A percentile compares a stretch with the other conserved stretches of the same genome.
These are phyloP conservation scores for Pulveroboletus sp. DNA, from an alignment of 768 basidiomycete species.

Conservation along the genomic window DNA sequence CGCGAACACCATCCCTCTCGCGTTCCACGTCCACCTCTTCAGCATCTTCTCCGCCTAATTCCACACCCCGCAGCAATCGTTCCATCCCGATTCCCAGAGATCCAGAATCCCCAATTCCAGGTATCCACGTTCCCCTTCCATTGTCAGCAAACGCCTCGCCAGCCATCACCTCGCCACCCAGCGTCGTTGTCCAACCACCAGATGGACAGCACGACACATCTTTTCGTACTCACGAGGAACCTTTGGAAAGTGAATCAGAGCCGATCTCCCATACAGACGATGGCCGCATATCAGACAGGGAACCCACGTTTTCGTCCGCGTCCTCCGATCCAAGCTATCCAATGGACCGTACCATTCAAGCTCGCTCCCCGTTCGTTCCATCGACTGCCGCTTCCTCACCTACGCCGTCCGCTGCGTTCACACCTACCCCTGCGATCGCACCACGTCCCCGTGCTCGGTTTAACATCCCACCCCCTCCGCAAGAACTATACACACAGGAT, in stretches of 20 bases:
- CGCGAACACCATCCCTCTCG: conserved; percentile 65
- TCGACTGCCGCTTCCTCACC: conserved; percentile 53
- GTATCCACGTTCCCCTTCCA: conserved; percentile 47
- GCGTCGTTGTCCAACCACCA: conserved; percentile 20
- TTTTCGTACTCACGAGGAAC: conserved; percentile 2
- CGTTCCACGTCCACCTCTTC: conserved; percentile 52
- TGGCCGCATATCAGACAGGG: conserved; percentile 31
- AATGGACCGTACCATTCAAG: conserved; percentile 25
- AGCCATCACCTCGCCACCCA: conserved; percentile 31
- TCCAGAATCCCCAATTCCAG: conserved; percentile 46
- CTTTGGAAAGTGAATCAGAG: conserved; percentile 22
- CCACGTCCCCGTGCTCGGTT: conserved; percentile 62
- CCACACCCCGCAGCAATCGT: conserved; percentile 57
- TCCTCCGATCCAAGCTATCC: conserved; percentile 39
- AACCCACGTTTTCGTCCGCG: conserved; percentile 74
- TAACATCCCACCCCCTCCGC: conserved; percentile 43
- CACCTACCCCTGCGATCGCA: conserved; percentile 66
- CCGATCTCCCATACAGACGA: conserved; percentile 22
- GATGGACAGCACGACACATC: conserved; percentile 11
- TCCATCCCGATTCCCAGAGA: conserved; percentile 41
- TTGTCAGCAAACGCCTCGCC: conserved; percentile 50
- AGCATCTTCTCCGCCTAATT: conserved; percentile 53
- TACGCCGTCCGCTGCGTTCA: conserved; percentile 51
- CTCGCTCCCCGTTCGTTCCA: conserved; percentile 34
- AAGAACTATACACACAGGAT: conserved; percentile 35